These are phyloP conservation scores for Lactifluus rugatus DNA, from an alignment of 768 basidiomycete species.

Conservation along the genomic window DNA sequence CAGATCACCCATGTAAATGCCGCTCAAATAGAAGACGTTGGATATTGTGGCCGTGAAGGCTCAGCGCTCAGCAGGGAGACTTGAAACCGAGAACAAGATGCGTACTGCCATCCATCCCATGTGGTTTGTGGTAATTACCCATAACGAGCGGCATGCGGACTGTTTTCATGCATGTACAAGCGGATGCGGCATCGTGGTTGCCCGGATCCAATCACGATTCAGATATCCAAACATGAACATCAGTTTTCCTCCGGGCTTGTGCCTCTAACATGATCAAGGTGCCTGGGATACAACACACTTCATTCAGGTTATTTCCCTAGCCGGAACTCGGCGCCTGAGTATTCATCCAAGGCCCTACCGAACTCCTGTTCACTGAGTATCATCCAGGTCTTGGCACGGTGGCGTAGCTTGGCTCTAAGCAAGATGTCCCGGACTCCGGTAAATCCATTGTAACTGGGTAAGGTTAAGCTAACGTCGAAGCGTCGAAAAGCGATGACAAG, in stretches of 20 bases:
- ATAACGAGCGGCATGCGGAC: no score
- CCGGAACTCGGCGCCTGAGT: slow-evolving; percentile 64
- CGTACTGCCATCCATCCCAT: no score
- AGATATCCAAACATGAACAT: no score
- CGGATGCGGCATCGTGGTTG: no score
- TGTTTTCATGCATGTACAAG: no score
- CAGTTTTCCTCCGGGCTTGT: not conserved
- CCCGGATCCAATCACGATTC: no score
- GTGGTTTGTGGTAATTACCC: no score
- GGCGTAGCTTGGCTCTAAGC: not conserved
- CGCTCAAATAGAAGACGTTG: no score
- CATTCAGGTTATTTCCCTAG: slow-evolving; percentile 40
- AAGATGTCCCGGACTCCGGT: not conserved
- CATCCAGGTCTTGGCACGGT: slow-evolving; percentile 16
- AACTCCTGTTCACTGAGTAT: slow-evolving; percentile 42
- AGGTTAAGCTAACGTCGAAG: not conserved
- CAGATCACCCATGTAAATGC: no score
- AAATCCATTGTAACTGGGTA: slow-evolving; percentile 21
- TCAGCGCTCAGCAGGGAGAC: no score
- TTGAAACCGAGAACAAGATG: no score
- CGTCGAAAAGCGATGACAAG: not conserved
- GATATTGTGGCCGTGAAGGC: no score
- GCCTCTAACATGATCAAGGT: not conserved
- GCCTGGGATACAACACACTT: not conserved
- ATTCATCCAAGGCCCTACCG: slow-evolving; percentile 64